Base-by-base conservation (phyloP, 23 red algal genomes). In the Gracilaria gracilis region DNA sequence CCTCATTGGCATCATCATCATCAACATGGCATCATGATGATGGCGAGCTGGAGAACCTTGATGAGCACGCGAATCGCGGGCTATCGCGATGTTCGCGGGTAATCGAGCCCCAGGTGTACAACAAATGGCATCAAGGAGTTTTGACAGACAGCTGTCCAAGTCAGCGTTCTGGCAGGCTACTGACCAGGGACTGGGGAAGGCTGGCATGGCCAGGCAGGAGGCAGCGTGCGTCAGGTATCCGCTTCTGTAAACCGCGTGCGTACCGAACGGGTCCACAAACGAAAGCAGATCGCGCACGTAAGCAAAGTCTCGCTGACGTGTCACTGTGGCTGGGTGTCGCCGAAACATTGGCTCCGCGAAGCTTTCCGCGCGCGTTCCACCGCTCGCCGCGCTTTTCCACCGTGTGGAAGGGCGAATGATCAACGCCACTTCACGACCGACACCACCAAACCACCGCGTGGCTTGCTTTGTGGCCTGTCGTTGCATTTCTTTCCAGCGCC, bases 341-440 rank as follows among this genome's bases (percentile, higher is more conserved):
- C 17, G 39, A 49, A 17, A 77, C 34, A 77, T 77, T 77, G 72
- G 72, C 72, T 48, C 72, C 72, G 38, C 72, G 72, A 28, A 46
- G 72, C 72, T 77, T 77, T 77, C 72, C 72, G 72, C 39, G 72
- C 46, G 1, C 20, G 24, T 77, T 77, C 72, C 72, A 77, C 72
- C 38, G 23, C 27, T 40, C 72, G 9, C 4, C 39, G 20, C 21
- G 72, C 72, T 9, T 28, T 48, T 77, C 72, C 38, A 77, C 42
- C 13, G 7, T 5, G 21, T 77, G 72, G 72, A 77, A 77, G 0
- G 12, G 40, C 39, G 23, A 24, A 6, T 19, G 72, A 73, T 77
- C 39, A 13, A 23, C 39, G 13, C 32, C 2, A 9, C 2, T 20
- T 1, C 9, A 4, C 13, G 64, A 69, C 64, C 28, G 23, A 11